Percentiles rank a stretch among this genome's conserved stretches.
Evolutionary conservation across 108 stramenopile genomes (phyloP).

Genomic region (Skeletonema costatum): DNA sequence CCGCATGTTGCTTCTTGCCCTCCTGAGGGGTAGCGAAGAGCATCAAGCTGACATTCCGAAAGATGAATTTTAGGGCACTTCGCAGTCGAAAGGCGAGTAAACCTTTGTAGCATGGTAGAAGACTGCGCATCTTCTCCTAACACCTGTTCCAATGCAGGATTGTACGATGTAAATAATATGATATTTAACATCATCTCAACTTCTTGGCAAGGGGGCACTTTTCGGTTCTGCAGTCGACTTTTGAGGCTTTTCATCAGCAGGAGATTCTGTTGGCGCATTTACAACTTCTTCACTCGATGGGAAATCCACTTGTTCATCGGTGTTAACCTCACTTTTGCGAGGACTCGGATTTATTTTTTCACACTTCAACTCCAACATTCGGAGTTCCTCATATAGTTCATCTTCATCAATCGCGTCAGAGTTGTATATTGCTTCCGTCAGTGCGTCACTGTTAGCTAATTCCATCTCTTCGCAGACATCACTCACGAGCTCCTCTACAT

Average conservation of each 20-base stretch:
- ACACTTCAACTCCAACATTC: conserved; percentile 31
- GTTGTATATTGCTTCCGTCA: background rate
- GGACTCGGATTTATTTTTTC: background rate
- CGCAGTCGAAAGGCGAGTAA: conserved; percentile 36
- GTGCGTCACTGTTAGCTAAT: background rate
- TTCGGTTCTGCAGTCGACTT: background rate
- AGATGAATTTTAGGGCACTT: conserved; percentile 40
- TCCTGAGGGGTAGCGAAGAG: conserved; percentile 28
- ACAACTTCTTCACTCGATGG: background rate
- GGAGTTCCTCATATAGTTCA: conserved; percentile 40
- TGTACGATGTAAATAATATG: too few relatives aligned
- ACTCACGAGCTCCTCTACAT: conserved; percentile 32
- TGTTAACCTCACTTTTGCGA: background rate
- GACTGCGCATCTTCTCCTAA: conserved; percentile 26
- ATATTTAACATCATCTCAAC: too few relatives aligned
- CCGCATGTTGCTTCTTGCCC: conserved; percentile 34
- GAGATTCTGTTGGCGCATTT: background rate
- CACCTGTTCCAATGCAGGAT: conserved; percentile 5
- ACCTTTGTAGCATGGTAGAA: conserved; percentile 27
- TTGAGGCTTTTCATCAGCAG: background rate
- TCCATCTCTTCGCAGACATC: conserved; percentile 39
- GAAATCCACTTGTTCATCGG: background rate
- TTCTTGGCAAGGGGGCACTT: too few relatives aligned
- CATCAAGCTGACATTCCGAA: conserved; percentile 27
- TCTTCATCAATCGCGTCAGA: conserved; percentile 17